These are phyloP conservation scores for Bryoerythrophyllum caledonicum DNA, from an alignment of 225 moss, liverwort and hornwort species.

Conservation along the genomic window DNA sequence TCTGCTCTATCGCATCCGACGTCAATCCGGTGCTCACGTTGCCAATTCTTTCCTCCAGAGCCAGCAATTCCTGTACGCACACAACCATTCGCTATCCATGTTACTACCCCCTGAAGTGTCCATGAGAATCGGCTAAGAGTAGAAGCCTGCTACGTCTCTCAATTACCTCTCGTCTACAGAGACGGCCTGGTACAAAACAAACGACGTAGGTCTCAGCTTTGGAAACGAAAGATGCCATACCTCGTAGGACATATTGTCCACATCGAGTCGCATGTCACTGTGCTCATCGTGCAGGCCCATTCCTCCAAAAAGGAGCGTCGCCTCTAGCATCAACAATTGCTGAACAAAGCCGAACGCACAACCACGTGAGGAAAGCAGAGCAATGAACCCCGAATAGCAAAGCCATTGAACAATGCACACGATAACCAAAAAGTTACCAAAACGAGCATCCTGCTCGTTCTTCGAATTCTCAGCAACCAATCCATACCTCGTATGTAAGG, in stretches of 20 bases:
- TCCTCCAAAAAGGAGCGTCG: constrained; percentile 80
- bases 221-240: constrained; percentile 22
- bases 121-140: not conserved
- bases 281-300: constrained; percentile 95
- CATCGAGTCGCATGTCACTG: constrained; percentile 85
- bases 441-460: not conserved
- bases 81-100: not conserved
- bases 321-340: constrained; percentile 94
- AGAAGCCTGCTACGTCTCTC: not conserved
- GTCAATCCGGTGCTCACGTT: constrained; percentile 81
- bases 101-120: too few relatives aligned
- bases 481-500: constrained; percentile 76
- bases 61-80: constrained; percentile 70
- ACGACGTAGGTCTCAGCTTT: too few relatives aligned
- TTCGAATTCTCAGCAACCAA: not conserved
- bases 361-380: not conserved
- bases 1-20: constrained; percentile 57
- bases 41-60: constrained; percentile 91
- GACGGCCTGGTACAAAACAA: too few relatives aligned
- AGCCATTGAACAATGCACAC: not conserved
- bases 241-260: constrained; percentile 93
- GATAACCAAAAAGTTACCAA: not conserved
- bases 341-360: constrained; percentile 30
- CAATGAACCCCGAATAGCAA: not conserved
- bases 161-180: not conserved